Conservation (phyloP, 1,284 basidiomycete species). For the Mixia osmundae region DNA sequence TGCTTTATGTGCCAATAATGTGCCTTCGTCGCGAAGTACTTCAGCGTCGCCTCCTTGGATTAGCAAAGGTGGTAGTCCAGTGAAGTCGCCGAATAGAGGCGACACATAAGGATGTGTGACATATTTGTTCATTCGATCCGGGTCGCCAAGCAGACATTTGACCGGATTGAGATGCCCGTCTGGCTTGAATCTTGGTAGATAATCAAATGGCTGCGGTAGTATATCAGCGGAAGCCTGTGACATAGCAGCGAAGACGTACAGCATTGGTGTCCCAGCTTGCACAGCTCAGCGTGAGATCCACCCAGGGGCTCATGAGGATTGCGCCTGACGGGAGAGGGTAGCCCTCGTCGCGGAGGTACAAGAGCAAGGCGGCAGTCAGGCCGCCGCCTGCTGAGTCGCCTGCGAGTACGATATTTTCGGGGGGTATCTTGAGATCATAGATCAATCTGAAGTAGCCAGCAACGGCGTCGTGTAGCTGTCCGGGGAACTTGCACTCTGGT, state of each 20-base stretch:
- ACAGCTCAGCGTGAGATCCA: constrained; percentile 46
- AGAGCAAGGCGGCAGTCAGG: constrained; percentile 54
- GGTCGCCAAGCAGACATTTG: constrained; percentile 65
- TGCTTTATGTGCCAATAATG: constrained; percentile 84
- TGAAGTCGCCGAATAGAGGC: constrained; percentile 80
- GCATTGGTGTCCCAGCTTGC: constrained; percentile 93
- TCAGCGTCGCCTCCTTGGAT: constrained; percentile 89
- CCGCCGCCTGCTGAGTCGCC: constrained; percentile 40
- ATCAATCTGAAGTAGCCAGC: constrained; percentile 65
- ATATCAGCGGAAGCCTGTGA: constrained; percentile 20
- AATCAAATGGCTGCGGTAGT: constrained; percentile 20
- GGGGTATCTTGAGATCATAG: constrained; percentile 69
- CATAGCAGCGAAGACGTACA: constrained; percentile 22
- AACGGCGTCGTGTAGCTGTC: constrained; percentile 76
- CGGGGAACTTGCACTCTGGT: constrained; percentile 81
- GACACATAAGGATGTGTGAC: constrained; percentile 90
- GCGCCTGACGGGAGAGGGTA: constrained; percentile 59
- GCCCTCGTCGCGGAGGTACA: constrained; percentile 44
- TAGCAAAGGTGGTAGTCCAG: constrained; percentile 64
- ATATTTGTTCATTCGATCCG: constrained; percentile 43
- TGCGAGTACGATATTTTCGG: constrained; percentile 65
- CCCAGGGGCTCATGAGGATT: constrained; percentile 81
- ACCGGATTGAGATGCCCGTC: constrained; percentile 77
- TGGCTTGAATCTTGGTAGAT: constrained; percentile 21
- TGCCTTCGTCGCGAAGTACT: constrained; percentile 75